Conservation (phyloP, 2,329 filamentous ascomycete species). For the Botrytis sinoallii region DNA sequence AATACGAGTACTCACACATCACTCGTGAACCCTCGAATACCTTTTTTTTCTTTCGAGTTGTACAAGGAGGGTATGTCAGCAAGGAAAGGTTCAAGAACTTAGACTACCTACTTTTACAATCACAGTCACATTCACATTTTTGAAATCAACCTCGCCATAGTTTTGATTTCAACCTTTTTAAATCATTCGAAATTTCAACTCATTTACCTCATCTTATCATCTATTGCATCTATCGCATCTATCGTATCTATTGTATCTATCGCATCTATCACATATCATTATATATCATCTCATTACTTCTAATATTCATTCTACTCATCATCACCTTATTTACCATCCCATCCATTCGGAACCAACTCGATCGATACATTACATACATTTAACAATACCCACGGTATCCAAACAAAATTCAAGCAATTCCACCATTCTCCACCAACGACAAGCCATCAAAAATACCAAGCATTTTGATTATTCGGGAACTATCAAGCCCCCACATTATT, state of each 20-base stretch:
- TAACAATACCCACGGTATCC: not conserved
- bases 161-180: not conserved
- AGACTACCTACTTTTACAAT: not conserved
- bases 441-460: conserved; percentile 1
- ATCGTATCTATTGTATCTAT: too few relatives aligned
- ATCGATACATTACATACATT: not conserved
- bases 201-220: not conserved
- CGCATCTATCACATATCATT: too few relatives aligned
- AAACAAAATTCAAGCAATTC: not conserved
- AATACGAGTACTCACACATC: conserved; percentile 1
- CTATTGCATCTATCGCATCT: too few relatives aligned
- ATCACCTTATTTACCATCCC: not conserved
- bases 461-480: not conserved
- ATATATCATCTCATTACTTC: not conserved
- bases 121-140: not conserved
- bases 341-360: not conserved
- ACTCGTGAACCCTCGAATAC: not conserved
- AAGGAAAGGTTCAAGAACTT: not conserved
- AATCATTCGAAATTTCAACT: not conserved
- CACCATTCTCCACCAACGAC: not conserved
- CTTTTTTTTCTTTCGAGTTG: not conserved
- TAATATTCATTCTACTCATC: not conserved
- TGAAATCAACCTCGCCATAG: not conserved
- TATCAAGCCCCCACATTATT: conserved; percentile 12
- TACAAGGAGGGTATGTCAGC: not conserved